Base-by-base conservation (phyloP, 2,329 filamentous ascomycete species). In the Hortaea sp. region DNA sequence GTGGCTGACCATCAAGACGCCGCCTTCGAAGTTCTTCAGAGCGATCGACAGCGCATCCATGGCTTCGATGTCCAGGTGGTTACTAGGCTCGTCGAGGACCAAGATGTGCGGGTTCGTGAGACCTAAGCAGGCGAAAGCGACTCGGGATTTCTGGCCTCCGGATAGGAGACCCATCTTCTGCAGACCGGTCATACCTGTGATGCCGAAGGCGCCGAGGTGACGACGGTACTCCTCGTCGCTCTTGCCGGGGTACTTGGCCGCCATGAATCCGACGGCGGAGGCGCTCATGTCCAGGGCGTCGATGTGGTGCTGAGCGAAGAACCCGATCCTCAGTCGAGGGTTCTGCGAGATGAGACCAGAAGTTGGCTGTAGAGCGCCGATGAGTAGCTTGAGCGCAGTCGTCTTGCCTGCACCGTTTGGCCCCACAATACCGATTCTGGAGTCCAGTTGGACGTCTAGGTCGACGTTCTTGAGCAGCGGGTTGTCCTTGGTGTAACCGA, bases 341-440 rank as follows among this genome's bases (percentile, higher is more conserved):
- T 98, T 82, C 59, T 88, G 83, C 5, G 87, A 88, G 54, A 98
- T 94, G 47, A 94, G 63, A 55, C 92, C 92, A 44, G 79, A 75
- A 0, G 82, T 80, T 3, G 92, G 80, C 47, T 79, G 68, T 27
- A 98, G 77, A 59, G 87, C 86, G 52, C 88, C 87, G 53, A 92
- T 95, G 49, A 98, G 82, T n/a, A 98, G 79, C 69, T 95, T 97
- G 57, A 98, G 74, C n/a, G 95, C 85, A 0, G 92, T 98, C 2
- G 92, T 98, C 70, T 98, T 98, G 76, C 92, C 92, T 39, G 92
- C 92, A 68, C 92, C 92, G 75, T 98, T 98, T 61, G 92, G 92
- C 11, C 92, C 92, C n/a, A 98, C 90, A 62, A 98, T 98, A 63
- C 92, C 92, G 58, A 98, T 98, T 53, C 92, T 85, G 6, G 90